A percentile compares a stretch with the other conserved stretches of the same genome.
Evolutionary conservation across 2,329 filamentous ascomycete genomes (phyloP).

Genomic region (Colletotrichum camelliae): DNA sequence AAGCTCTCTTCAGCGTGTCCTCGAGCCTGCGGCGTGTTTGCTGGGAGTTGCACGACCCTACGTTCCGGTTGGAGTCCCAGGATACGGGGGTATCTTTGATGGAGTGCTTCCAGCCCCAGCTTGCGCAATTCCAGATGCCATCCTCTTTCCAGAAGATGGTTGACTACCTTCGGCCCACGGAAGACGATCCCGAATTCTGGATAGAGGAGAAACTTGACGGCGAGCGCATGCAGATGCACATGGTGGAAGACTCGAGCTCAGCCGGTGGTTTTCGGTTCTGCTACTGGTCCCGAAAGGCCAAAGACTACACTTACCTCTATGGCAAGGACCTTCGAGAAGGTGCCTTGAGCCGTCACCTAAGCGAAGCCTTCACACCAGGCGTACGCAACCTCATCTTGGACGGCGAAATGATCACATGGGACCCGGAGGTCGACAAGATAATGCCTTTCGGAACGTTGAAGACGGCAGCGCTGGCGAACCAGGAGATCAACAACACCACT

Average conservation of each 20-base stretch:
- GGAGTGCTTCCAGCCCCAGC: conserved; percentile 95
- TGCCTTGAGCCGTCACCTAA: conserved; percentile 83
- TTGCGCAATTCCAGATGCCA: conserved; percentile 90
- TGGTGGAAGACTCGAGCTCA: conserved; percentile 72
- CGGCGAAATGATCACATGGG: conserved; percentile 99
- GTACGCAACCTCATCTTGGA: conserved; percentile 91
- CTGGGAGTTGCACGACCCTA: conserved; percentile 85
- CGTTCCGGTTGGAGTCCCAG: conserved; percentile 74
- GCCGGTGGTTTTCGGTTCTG: conserved; percentile 76
- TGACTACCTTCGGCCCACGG: conserved; percentile 65
- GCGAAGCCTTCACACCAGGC: conserved; percentile 75
- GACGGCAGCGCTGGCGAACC: conserved; percentile 82
- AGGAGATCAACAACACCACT: conserved; percentile 69
- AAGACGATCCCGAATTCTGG: conserved; percentile 83
- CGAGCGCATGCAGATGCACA: conserved; percentile 96
- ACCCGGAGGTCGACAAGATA: conserved; percentile 82
- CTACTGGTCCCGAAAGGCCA: conserved; percentile 96
- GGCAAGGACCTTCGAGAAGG: conserved; percentile 78
- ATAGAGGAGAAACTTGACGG: conserved; percentile 98
- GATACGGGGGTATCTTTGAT: conserved; percentile 80
- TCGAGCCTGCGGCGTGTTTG: conserved; percentile 90
- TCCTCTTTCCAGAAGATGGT: conserved; percentile 81
- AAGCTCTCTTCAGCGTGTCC: conserved; percentile 84
- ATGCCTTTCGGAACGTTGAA: conserved; percentile 93
- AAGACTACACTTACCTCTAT: conserved; percentile 95